Percentiles rank a stretch among this genome's conserved stretches.
Evolutionary conservation across 495 filamentous ascomycete species (phyloP).

Genomic region (Patellaria atrata): DNA sequence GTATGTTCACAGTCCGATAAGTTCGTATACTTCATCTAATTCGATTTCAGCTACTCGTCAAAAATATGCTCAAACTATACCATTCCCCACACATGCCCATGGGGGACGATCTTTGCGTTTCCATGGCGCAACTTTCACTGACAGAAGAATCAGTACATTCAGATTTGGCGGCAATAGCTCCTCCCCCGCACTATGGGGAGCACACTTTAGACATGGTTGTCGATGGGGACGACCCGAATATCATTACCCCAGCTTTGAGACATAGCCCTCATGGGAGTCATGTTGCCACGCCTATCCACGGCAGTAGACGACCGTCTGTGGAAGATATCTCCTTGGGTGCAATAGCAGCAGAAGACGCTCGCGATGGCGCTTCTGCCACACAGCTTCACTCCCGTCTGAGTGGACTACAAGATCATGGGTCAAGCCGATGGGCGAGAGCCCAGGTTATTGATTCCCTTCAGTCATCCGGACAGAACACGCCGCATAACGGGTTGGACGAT

Average conservation of each 20-base stretch:
- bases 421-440: slow-evolving; percentile 3
- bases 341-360: slow-evolving; percentile 30
- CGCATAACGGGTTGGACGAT: slow-evolving; percentile 9
- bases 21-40: too few relatives aligned
- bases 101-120: slow-evolving; percentile 61
- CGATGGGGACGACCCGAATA: too few relatives aligned
- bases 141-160: too few relatives aligned
- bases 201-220: too few relatives aligned
- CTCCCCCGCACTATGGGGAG: too few relatives aligned
- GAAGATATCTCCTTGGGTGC: too few relatives aligned
- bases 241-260: too few relatives aligned
- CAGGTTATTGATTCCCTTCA: slow-evolving; percentile 2
- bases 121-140: too few relatives aligned
- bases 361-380: slow-evolving; percentile 21
- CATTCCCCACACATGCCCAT: slow-evolving; percentile 84
- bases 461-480: slow-evolving; percentile 12
- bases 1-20: not conserved
- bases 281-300: too few relatives aligned
- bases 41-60: slow-evolving; percentile 67
- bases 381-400: slow-evolving; percentile 24
- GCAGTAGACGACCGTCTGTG: too few relatives aligned
- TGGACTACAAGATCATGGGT: slow-evolving; percentile 14
- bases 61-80: slow-evolving; percentile 76
- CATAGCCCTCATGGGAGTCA: too few relatives aligned
- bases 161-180: too few relatives aligned